These are phyloP conservation scores for Kalmanozyma brasiliensis DNA, from an alignment of 1,284 basidiomycete genomes.

Conservation along the genomic window DNA sequence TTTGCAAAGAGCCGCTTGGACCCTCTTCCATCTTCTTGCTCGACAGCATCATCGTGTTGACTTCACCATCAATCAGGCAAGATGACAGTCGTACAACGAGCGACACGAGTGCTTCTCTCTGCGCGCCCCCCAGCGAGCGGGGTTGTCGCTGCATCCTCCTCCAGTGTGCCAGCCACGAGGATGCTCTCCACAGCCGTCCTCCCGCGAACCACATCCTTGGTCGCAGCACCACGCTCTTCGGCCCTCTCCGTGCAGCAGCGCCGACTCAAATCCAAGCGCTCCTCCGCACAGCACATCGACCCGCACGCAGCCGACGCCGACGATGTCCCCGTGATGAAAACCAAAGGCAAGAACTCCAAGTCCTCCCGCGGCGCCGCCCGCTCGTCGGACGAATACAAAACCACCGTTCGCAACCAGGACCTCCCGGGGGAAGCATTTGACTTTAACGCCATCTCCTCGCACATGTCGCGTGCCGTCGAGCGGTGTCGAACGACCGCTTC, in stretches of 20 bases:
- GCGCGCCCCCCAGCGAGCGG: slow-evolving; percentile 9
- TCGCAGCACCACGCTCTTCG: background rate
- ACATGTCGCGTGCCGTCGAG: slow-evolving; percentile 56
- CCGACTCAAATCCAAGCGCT: slow-evolving; percentile 43
- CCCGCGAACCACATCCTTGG: background rate
- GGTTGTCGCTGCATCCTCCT: slow-evolving; percentile 6
- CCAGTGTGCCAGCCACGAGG: slow-evolving; percentile 1
- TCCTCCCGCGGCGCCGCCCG: slow-evolving; percentile 15
- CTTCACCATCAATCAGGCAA: background rate
- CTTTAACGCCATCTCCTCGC: slow-evolving; percentile 29
- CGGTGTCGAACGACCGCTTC: slow-evolving; percentile 44
- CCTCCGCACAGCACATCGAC: slow-evolving; percentile 45
- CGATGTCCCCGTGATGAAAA: slow-evolving; percentile 61
- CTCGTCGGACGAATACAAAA: slow-evolving; percentile 32
- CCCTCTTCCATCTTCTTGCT: slow-evolving; percentile 5
- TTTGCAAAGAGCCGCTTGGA: slow-evolving; percentile 17
- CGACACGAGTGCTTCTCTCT: slow-evolving; percentile 7
- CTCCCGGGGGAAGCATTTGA: slow-evolving; percentile 58
- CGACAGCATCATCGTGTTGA: background rate
- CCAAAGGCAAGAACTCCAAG: slow-evolving; percentile 59
- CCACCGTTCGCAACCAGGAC: slow-evolving; percentile 46
- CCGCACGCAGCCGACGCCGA: slow-evolving; percentile 34
- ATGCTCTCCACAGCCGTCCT: slow-evolving; percentile 19
- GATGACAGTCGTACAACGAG: slow-evolving; percentile 1
- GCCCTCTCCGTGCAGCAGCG: slow-evolving; percentile 1